Conservation (phyloP, 768 basidiomycete species). For the Pleurotus tuoliensis region DNA sequence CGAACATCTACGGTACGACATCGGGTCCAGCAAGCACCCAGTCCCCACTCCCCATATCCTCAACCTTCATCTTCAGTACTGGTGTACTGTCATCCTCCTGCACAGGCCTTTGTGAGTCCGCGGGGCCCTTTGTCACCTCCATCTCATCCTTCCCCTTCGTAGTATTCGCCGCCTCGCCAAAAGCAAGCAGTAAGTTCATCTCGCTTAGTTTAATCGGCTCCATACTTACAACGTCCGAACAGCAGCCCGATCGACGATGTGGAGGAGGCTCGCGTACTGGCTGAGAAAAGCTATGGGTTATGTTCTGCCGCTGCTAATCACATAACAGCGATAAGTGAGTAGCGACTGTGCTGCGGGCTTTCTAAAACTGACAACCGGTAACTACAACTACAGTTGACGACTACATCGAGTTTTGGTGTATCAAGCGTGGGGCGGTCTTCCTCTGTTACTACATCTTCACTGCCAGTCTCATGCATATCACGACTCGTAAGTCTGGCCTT, state of each 20-base stretch:
- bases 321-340: conserved; percentile 64
- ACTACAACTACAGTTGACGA: conserved; percentile 36
- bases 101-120: conserved; percentile 74
- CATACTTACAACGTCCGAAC: background rate
- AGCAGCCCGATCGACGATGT: conserved; percentile 37
- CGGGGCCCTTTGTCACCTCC: conserved; percentile 2
- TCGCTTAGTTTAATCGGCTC: background rate
- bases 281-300: conserved; percentile 66
- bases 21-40: conserved; percentile 37
- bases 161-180: conserved; percentile 40
- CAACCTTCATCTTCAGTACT: conserved; percentile 82
- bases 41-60: conserved; percentile 61
- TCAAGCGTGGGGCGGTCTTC: conserved; percentile 63
- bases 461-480: conserved; percentile 76
- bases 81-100: conserved; percentile 71
- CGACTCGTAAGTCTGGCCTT: conserved; percentile 49
- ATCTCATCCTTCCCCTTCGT: conserved; percentile 3
- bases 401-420: conserved; percentile 60
- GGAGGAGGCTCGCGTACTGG: conserved; percentile 52
- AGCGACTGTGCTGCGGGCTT: background rate
- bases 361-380: background rate
- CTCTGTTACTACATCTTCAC: conserved; percentile 79
- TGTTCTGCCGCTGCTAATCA: conserved; percentile 78
- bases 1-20: conserved; percentile 62
- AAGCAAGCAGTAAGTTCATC: conserved; percentile 34